Percentiles rank a stretch among this genome's conserved stretches.
Evolutionary conservation across 768 basidiomycete genomes (phyloP).

Genomic region (Pulveroboletus ravenelii): DNA sequence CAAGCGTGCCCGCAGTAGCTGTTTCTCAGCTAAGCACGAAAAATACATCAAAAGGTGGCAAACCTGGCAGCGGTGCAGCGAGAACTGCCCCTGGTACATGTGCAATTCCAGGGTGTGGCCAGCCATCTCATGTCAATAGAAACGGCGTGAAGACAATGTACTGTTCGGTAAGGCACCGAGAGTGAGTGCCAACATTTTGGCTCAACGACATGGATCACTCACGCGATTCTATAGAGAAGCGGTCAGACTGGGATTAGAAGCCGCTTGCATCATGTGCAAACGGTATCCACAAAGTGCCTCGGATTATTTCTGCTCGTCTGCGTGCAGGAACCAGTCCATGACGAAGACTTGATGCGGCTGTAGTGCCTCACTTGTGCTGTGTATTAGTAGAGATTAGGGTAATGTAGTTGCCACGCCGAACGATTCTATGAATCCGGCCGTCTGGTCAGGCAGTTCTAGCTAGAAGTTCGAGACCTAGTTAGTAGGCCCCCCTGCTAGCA

Average conservation of each 20-base stretch:
- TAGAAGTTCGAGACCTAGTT: too few species aligned
- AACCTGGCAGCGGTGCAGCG: constrained; percentile 4
- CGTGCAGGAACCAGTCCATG: constrained; percentile 57
- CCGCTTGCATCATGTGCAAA: constrained; percentile 63
- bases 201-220: constrained; percentile 5
- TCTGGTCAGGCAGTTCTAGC: too few species aligned
- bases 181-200: constrained; percentile 41
- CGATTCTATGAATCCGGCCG: too few species aligned
- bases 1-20: constrained; percentile 7
- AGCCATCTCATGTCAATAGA: constrained; percentile 52
- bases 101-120: constrained; percentile 52
- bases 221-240: constrained; percentile 44
- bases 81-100: constrained; percentile 36
- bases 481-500: not conserved
- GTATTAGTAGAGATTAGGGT: not conserved
- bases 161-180: constrained; percentile 57
- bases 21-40: constrained; percentile 8
- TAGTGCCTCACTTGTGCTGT: not conserved
- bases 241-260: constrained; percentile 45
- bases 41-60: constrained; percentile 8
- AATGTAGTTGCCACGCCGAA: too few species aligned
- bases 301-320: constrained; percentile 60
- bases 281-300: constrained; percentile 51
- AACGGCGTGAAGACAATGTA: constrained; percentile 49
- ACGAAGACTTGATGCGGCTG: constrained; percentile 36